phyloP scores from a whole-genome alignment of 2,329 filamentous ascomycete genomes.

The Cladobotryum protrusum region DNA sequence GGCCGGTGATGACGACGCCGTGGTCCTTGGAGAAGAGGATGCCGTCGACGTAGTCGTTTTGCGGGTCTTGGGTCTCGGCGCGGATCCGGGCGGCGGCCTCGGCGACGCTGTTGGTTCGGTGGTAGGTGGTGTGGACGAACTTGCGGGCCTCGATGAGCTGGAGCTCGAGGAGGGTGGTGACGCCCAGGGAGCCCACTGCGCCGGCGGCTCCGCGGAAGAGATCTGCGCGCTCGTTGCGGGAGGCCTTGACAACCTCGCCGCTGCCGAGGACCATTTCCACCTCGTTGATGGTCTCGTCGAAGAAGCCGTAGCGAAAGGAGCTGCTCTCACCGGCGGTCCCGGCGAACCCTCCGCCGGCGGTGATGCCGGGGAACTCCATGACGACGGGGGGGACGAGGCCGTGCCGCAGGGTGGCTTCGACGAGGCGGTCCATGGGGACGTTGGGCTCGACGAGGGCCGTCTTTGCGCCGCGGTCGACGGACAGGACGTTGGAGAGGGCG shows the following conservation, averaged over 20 bases:
- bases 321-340: conserved; percentile 67
- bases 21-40: conserved; percentile 58
- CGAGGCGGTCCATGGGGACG: conserved; percentile 66
- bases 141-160: conserved; percentile 52
- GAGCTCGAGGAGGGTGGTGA: conserved; percentile 62
- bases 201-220: conserved; percentile 62
- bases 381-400: conserved; percentile 65
- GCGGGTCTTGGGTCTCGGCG: conserved; percentile 36
- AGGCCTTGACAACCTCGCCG: conserved; percentile 55
- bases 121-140: conserved; percentile 59
- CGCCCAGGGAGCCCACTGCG: conserved; percentile 61
- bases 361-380: conserved; percentile 73
- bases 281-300: conserved; percentile 56
- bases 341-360: conserved; percentile 64
- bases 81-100: conserved; percentile 44
- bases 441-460: conserved; percentile 69
- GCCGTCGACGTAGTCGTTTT: conserved; percentile 66
- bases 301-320: conserved; percentile 65
- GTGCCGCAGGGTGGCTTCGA: conserved; percentile 57
- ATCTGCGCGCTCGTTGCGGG: conserved; percentile 38
- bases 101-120: conserved; percentile 42
- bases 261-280: conserved; percentile 66
- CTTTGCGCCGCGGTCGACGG: conserved; percentile 48
- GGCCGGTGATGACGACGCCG: conserved; percentile 62
- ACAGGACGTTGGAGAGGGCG: conserved; percentile 55